phyloP scores from a whole-genome alignment of 1,284 basidiomycete species.

The Microbotryum silenes-acaulis region DNA sequence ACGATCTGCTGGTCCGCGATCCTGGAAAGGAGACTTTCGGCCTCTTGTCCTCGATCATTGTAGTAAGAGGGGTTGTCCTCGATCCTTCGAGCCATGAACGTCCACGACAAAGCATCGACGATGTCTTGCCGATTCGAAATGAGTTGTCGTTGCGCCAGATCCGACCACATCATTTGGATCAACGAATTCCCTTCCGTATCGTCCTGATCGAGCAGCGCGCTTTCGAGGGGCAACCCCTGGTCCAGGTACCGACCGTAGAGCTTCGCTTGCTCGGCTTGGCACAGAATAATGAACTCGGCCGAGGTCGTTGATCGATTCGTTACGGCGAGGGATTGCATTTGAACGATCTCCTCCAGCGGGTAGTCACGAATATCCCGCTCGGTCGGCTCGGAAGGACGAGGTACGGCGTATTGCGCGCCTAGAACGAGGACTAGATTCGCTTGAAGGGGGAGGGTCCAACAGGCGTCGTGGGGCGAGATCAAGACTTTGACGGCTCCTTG shows the following conservation, averaged over 20 bases:
- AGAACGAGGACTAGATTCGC: constrained; percentile 77
- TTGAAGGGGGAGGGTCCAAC: constrained; percentile 76
- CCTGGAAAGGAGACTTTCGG: constrained; percentile 55
- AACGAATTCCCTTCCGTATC: neutral
- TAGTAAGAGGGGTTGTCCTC: constrained; percentile 82
- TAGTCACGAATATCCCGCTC: constrained; percentile 55
- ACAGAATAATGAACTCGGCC: constrained; percentile 76
- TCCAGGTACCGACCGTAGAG: constrained; percentile 72
- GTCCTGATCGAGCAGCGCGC: neutral
- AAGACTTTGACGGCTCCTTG: constrained; percentile 75
- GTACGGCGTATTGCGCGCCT: constrained; percentile 70
- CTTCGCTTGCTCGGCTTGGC: constrained; percentile 71
- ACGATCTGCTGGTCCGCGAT: constrained; percentile 52
- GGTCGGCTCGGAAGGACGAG: constrained; percentile 1
- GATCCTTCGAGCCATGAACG: constrained; percentile 66
- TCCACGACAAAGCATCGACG: constrained; percentile 70
- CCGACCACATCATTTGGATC: neutral
- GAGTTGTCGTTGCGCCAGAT: neutral
- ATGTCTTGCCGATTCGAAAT: constrained; percentile 56
- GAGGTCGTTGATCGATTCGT: constrained; percentile 38
- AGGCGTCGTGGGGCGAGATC: constrained; percentile 70
- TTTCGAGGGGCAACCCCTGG: constrained; percentile 77
- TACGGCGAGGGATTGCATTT: constrained; percentile 81
- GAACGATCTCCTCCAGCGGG: constrained; percentile 66
- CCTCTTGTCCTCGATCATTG: constrained; percentile 44